A percentile compares a stretch with the other conserved stretches of the same genome.
phyloP scores from a whole-genome alignment of 2,329 filamentous ascomycete species.

The Aquanectria penicillioides region DNA sequence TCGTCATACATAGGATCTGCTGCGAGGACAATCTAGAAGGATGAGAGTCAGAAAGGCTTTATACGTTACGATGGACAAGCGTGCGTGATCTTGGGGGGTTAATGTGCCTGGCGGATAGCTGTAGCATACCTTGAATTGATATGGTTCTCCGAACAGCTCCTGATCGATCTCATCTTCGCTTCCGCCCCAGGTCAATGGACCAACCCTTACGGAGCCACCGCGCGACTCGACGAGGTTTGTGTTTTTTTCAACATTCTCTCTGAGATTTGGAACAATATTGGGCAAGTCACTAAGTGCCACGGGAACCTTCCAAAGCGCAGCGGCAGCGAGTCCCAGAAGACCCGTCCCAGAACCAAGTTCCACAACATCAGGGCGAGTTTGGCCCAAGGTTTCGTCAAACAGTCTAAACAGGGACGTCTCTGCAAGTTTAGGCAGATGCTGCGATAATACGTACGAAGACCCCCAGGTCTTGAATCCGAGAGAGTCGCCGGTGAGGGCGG shows the following conservation, averaged over 20 bases:
- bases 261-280: constrained; percentile 83
- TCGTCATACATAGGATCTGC: constrained; percentile 91
- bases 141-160: constrained; percentile 53
- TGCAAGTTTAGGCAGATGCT: constrained; percentile 67
- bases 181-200: constrained; percentile 79
- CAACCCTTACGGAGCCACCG: constrained; percentile 68
- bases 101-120: constrained; percentile 15
- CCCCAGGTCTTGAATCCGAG: constrained; percentile 97
- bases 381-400: constrained; percentile 49
- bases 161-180: constrained; percentile 55
- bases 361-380: constrained; percentile 58
- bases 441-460: constrained; percentile 86
- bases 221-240: constrained; percentile 60
- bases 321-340: constrained; percentile 87
- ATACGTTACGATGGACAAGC: constrained; percentile 15
- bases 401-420: constrained; percentile 57
- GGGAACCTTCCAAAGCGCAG: constrained; percentile 71
- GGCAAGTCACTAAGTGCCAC: constrained; percentile 86
- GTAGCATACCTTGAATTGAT: constrained; percentile 61
- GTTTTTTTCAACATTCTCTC: constrained; percentile 78
- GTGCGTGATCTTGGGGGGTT: too few species aligned
- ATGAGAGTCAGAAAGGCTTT: constrained; percentile 16
- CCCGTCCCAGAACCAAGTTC: constrained; percentile 93
- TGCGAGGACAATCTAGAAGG: constrained; percentile 74
- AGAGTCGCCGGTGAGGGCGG: constrained; percentile 86